A percentile compares a stretch with the other conserved stretches of the same genome.
Conservation (phyloP, 2,329 filamentous ascomycete species). For the Didymella segeticola region DNA sequence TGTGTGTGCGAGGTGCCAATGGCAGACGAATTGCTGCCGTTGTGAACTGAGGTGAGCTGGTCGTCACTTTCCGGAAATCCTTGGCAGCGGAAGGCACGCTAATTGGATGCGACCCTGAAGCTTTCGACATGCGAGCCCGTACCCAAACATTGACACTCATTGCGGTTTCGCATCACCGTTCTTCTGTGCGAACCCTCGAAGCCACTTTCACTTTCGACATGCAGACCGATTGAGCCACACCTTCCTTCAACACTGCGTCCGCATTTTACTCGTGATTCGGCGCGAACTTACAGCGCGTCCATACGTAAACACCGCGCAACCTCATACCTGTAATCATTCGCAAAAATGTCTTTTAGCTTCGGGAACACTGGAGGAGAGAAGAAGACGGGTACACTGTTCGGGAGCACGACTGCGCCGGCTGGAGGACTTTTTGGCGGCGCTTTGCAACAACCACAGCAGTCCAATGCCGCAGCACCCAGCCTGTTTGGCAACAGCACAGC, state of each 20-base stretch:
- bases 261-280: not conserved
- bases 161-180: slow-evolving; percentile 15
- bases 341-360: slow-evolving; percentile 43
- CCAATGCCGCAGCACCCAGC: slow-evolving; percentile 43
- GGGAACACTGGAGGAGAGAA: slow-evolving; percentile 38
- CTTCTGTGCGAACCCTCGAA: slow-evolving; percentile 11
- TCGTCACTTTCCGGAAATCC: slow-evolving; percentile 22
- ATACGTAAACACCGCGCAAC: slow-evolving; percentile 8
- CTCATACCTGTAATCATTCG: not conserved
- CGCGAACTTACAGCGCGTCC: slow-evolving; percentile 24
- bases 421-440: slow-evolving; percentile 51
- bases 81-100: slow-evolving; percentile 18
- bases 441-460: slow-evolving; percentile 43
- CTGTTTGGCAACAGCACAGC: slow-evolving; percentile 25
- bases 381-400: slow-evolving; percentile 48
- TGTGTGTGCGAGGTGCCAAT: slow-evolving; percentile 52
- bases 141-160: slow-evolving; percentile 16
- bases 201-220: slow-evolving; percentile 11
- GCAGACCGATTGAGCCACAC: slow-evolving; percentile 20
- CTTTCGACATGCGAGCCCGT: slow-evolving; percentile 22
- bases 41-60: slow-evolving; percentile 31
- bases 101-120: slow-evolving; percentile 19
- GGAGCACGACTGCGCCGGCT: slow-evolving; percentile 43
- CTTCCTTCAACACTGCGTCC: not conserved
- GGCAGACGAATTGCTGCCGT: slow-evolving; percentile 42